Evolutionary conservation across 2,329 filamentous ascomycete species (phyloP).

Genomic region (Chaetomium globosum): DNA sequence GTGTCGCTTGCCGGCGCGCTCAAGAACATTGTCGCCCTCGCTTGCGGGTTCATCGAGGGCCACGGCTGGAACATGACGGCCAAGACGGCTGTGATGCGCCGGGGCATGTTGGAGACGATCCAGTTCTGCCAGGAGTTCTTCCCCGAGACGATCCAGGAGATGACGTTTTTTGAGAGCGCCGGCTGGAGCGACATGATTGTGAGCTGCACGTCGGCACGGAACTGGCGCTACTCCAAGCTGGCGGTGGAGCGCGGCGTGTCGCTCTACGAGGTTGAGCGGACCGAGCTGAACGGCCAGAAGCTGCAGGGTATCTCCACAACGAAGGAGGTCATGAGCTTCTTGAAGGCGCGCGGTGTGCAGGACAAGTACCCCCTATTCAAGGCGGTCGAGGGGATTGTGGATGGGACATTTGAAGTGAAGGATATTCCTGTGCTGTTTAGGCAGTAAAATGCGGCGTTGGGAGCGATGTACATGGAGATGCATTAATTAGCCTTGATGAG

Average conservation of each 20-base stretch:
- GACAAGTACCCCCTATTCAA: constrained; percentile 90
- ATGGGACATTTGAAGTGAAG: constrained; percentile 74
- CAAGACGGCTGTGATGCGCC: constrained; percentile 97
- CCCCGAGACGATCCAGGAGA: constrained; percentile 73
- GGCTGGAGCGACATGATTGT: constrained; percentile 96
- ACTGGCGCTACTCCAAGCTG: constrained; percentile 91
- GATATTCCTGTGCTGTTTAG: constrained; percentile 70
- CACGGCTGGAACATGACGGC: constrained; percentile 98
- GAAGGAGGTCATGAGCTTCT: constrained; percentile 84
- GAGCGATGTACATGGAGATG: neutral
- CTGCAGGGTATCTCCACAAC: constrained; percentile 93
- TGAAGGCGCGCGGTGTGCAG: constrained; percentile 76
- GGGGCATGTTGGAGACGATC: constrained; percentile 94
- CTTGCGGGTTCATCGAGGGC: constrained; percentile 92
- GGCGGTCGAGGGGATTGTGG: constrained; percentile 73
- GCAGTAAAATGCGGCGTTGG: constrained; percentile 14
- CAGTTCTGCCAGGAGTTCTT: constrained; percentile 96
- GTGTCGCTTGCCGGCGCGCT: constrained; percentile 92
- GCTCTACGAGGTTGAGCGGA: constrained; percentile 84
- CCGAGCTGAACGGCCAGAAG: constrained; percentile 94
- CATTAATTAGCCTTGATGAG: neutral
- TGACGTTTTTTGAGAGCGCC: constrained; percentile 94
- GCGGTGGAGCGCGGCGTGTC: constrained; percentile 76
- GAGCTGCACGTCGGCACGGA: constrained; percentile 86
- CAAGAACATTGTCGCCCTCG: constrained; percentile 95